Percentiles rank a stretch among this genome's conserved stretches.
These are phyloP conservation scores for Cordyceps fumosorosea DNA, from an alignment of 2,329 filamentous ascomycete species.

Conservation along the genomic window DNA sequence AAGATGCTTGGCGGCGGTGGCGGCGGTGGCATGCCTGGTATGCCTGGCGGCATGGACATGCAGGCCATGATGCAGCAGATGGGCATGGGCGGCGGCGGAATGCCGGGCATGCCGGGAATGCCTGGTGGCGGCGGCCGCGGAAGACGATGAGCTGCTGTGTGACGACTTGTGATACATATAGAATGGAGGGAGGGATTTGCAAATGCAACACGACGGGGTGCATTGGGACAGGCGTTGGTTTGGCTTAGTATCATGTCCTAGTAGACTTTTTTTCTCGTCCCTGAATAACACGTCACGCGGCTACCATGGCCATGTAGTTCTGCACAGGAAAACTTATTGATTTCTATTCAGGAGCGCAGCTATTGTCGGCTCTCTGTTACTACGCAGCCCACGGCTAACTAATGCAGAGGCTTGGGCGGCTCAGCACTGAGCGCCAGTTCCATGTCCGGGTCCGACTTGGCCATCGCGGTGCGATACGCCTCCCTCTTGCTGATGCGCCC, in stretches of 20 bases:
- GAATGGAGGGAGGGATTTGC: neutral
- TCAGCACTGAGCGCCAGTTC: slow-evolving; percentile 24
- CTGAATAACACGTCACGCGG: slow-evolving; percentile 3
- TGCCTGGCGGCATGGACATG: slow-evolving; percentile 70
- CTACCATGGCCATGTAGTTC: neutral
- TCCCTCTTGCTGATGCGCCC: slow-evolving; percentile 36
- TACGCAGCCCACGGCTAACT: neutral
- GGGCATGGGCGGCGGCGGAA: slow-evolving; percentile 50
- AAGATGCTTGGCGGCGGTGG: slow-evolving; percentile 75
- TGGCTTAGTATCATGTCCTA: slow-evolving; percentile 4
- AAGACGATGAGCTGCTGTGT: slow-evolving; percentile 6
- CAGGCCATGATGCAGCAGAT: slow-evolving; percentile 73
- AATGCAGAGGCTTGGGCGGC: slow-evolving; percentile 9
- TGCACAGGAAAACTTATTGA: neutral
- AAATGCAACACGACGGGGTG: slow-evolving; percentile 5
- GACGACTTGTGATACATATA: slow-evolving; percentile 1
- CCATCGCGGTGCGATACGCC: slow-evolving; percentile 41
- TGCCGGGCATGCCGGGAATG: slow-evolving; percentile 11
- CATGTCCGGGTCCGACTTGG: slow-evolving; percentile 43
- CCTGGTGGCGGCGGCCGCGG: slow-evolving; percentile 9
- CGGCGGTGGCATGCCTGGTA: slow-evolving; percentile 59
- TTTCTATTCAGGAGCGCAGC: no score
- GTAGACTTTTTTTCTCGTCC: neutral
- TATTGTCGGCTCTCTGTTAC: neutral
- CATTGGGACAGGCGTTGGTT: slow-evolving; percentile 12